Evolutionary conservation across 2,329 filamentous ascomycete species (phyloP), one percentile per base, ranked within the genome.

Genomic region (Microdochium paspali): DNA sequence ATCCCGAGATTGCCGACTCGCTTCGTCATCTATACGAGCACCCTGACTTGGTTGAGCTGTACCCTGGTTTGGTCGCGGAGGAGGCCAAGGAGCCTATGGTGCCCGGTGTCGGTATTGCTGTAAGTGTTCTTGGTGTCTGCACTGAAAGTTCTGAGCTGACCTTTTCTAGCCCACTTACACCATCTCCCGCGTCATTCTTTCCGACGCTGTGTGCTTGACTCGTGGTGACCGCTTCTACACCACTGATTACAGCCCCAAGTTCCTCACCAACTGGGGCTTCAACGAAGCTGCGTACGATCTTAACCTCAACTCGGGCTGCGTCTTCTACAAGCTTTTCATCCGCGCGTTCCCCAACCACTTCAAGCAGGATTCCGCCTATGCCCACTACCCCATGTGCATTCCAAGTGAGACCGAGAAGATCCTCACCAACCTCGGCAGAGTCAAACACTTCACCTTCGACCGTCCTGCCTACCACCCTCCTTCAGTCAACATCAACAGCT

Each of bases 201-300:
- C 84, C 0, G 87, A 91, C 55, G 86, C 87, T 1, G 85, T 90
- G 0, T 77, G 82, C n/a, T 74, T 91, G 4, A 85, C 90, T 6
- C 78, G 87, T 23, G 85, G 85, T 28, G 87, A 93, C 58, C 72
- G 87, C 20, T 84, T 87, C 67, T 90, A 90, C 68, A 90, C 86
- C 0, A 72, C 66, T n/a, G 87, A 91, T 62, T 90, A 85, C 61
- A 80, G 83, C 54, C 79, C 87, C 0, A 77, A 80, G 9, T 80
- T 82, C 55, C 66, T 94, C 44, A 94, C 88, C 1, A 90, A 88
- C 66, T 95, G 87, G 87, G 88, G 88, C 20, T 91, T 79, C 68
- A 79, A 80, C 47, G 84, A 89, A 60, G 84, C 79, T 3, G 74
- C 85, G 20, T 87, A 84, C 48, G 86, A 94, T 55, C 66, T 82